Evolutionary conservation across 805 yeast species (phyloP), one percentile per base, ranked within the genome.

Genomic region (Metschnikowia matae): DNA sequence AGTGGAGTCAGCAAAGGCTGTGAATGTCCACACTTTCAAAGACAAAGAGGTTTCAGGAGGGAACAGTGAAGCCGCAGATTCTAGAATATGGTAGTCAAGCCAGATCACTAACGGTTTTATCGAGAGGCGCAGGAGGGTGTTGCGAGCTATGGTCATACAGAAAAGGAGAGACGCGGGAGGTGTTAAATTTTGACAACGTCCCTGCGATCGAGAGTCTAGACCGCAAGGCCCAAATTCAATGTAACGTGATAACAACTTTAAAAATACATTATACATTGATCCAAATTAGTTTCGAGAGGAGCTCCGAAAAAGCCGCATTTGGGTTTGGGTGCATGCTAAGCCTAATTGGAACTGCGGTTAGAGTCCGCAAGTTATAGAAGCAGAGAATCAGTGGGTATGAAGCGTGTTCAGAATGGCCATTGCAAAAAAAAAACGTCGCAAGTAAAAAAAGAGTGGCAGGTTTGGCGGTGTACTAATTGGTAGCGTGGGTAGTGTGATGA

Each of bases 151-250:
- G 23, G 40, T 8, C 18, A 37, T 4, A 36, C 39, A 21, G 13
- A 21, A 39, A n/a, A 8, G 17, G 41, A 6, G 31, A 23, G 11
- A 38, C 31, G 41, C 31, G n/a, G 7, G 17, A 23, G 7, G 41
- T 23, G 41, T 14, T 21, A 39, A 39, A 23, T 8, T 21, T 18
- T n/a, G 18, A 23, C 29, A 23, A 39, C 32, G 41, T 39, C 32
- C 29, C 8, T n/a, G 41, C 41, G 41, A 39, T 21, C 32, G 32
- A 39, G 41, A 23, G 41, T 23, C 41, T 39, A 39, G 41, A 39
- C 41, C 41, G 21, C 31, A 23, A 6, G 18, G 32, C 18, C 32
- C 18, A 17, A 18, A 14, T 23, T 39, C 31, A 23, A 39, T 23
- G 41, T 31, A 39, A 39, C 32, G n/a, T 14, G 26, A 18, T 37